phyloP scores from a whole-genome alignment of 768 basidiomycete species.

The Nidularia sp. region DNA sequence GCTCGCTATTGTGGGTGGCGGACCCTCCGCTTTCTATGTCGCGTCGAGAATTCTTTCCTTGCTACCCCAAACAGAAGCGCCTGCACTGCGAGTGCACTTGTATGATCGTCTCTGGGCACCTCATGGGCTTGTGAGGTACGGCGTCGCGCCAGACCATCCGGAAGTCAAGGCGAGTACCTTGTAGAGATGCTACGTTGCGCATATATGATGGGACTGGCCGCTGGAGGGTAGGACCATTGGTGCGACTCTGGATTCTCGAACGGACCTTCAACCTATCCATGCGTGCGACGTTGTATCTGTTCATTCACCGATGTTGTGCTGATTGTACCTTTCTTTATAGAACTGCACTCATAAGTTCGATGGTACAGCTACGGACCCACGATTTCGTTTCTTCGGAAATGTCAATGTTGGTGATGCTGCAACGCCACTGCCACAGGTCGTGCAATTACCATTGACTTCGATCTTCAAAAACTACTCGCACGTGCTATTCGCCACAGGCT shows the following conservation, averaged over 20 bases:
- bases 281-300: background rate
- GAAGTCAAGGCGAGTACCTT: slow-evolving; percentile 78
- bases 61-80: slow-evolving; percentile 33
- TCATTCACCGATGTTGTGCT: background rate
- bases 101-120: slow-evolving; percentile 94
- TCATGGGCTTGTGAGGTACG: slow-evolving; percentile 92
- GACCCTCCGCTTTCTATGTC: slow-evolving; percentile 95
- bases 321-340: slow-evolving; percentile 32
- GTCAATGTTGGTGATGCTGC: slow-evolving; percentile 50
- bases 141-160: slow-evolving; percentile 97
- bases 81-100: slow-evolving; percentile 63
- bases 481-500: slow-evolving; percentile 84
- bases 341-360: slow-evolving; percentile 98
- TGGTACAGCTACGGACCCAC: slow-evolving; percentile 66
- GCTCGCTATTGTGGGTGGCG: slow-evolving; percentile 88
- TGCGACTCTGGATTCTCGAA: too few species aligned
- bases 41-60: slow-evolving; percentile 79
- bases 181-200: background rate
- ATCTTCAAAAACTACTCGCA: slow-evolving; percentile 78
- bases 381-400: slow-evolving; percentile 91
- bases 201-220: too few species aligned
- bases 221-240: too few species aligned
- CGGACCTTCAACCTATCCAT: background rate
- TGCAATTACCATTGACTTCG: slow-evolving; percentile 54
- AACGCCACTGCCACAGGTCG: slow-evolving; percentile 44